Percentiles rank a stretch among this genome's conserved stretches.
phyloP scores from a whole-genome alignment of 768 basidiomycete genomes.

The Tulasnella sp. region DNA sequence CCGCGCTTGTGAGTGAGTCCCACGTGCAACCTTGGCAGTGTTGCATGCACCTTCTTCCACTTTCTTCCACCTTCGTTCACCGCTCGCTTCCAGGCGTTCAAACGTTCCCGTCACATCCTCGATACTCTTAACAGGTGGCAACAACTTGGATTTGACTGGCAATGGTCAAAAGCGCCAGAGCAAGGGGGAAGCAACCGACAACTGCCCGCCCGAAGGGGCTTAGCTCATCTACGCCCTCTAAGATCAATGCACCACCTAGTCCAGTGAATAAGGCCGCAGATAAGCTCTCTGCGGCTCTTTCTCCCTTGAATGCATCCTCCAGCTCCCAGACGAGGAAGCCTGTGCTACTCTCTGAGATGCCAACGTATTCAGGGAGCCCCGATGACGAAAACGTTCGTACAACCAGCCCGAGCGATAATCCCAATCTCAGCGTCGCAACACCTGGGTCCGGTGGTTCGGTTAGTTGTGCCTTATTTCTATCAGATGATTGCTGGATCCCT shows the following conservation, averaged over 20 bases:
- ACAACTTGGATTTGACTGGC: too few relatives aligned
- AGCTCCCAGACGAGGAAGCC: background rate
- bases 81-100: too few relatives aligned
- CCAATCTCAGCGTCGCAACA: conserved; percentile 1
- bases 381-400: background rate
- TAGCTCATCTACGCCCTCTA: background rate
- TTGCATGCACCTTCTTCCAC: too few relatives aligned
- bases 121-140: too few relatives aligned
- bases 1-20: too few relatives aligned
- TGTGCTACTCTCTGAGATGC: background rate
- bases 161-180: conserved; percentile 8
- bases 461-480: too few relatives aligned
- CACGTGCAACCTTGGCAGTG: too few relatives aligned
- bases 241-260: background rate
- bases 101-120: too few relatives aligned
- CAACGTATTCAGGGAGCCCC: background rate
- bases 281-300: background rate
- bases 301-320: background rate
- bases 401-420: background rate
- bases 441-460: conserved; percentile 9
- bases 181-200: conserved; percentile 6
- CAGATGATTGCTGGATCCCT: too few relatives aligned
- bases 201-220: background rate
- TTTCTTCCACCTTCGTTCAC: too few relatives aligned
- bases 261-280: background rate